Evolutionary conservation across 2,329 filamentous ascomycete genomes (phyloP).

Genomic region (Aspergillus neotritici): DNA sequence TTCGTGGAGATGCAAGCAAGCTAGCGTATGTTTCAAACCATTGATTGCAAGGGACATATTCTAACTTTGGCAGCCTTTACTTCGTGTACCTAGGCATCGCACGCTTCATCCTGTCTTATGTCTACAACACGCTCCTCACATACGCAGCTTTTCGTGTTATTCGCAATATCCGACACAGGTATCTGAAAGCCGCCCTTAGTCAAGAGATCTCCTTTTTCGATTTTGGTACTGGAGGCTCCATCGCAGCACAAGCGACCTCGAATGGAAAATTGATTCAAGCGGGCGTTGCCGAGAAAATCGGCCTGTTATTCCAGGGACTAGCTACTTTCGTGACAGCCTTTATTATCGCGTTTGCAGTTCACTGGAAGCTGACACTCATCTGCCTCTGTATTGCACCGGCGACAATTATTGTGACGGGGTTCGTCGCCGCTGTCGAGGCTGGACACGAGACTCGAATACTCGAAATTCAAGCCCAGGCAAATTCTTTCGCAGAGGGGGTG

Average conservation of each 20-base stretch:
- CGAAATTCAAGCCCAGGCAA: constrained; percentile 14
- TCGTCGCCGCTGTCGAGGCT: constrained; percentile 14
- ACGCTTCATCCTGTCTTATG: constrained; percentile 29
- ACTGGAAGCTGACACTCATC: constrained; percentile 23
- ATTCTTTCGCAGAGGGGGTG: constrained; percentile 17
- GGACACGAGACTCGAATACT: constrained; percentile 17
- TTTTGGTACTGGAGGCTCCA: constrained; percentile 20
- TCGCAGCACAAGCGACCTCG: constrained; percentile 26
- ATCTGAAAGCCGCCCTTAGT: constrained; percentile 19
- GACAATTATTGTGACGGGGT: constrained; percentile 11
- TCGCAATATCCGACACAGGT: constrained; percentile 13
- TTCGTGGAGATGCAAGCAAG: background rate
- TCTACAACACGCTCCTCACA: constrained; percentile 21
- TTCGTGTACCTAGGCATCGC: constrained; percentile 35
- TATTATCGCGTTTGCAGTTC: constrained; percentile 18
- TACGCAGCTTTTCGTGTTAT: no score
- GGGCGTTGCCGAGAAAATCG: constrained; percentile 21
- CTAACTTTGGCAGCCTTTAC: no score
- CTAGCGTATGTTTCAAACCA: constrained; percentile 6
- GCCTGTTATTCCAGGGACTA: constrained; percentile 14
- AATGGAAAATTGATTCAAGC: constrained; percentile 22
- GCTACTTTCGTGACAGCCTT: constrained; percentile 20
- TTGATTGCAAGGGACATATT: no score
- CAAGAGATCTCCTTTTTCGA: constrained; percentile 31
- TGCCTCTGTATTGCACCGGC: constrained; percentile 15